Evolutionary conservation across 1,139 yeast genomes (phyloP).

Genomic region (Geotrichum phurueaensis): DNA sequence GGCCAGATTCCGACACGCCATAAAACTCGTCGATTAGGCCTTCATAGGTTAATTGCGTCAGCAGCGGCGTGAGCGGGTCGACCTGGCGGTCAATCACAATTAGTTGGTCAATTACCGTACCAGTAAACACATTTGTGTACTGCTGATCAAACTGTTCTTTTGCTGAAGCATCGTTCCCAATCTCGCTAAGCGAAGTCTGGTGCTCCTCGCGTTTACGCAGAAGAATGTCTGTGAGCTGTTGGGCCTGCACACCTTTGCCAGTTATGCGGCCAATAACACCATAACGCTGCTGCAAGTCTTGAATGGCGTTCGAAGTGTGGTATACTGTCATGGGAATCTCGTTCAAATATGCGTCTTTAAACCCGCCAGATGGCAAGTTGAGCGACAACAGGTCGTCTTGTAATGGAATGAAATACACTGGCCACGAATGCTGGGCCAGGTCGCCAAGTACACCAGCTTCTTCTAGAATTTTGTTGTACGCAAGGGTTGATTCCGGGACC

Average conservation of each 20-base stretch:
- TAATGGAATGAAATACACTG: constrained; percentile 33
- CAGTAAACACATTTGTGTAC: constrained; percentile 33
- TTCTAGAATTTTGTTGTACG: constrained; percentile 32
- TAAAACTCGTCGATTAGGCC: constrained; percentile 77
- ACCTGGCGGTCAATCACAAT: constrained; percentile 72
- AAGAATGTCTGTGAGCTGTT: constrained; percentile 38
- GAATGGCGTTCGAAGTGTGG: constrained; percentile 39
- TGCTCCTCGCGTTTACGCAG: constrained; percentile 26
- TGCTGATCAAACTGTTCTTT: constrained; percentile 26
- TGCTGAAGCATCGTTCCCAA: constrained; percentile 12
- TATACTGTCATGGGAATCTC: constrained; percentile 37
- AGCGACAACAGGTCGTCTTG: constrained; percentile 34
- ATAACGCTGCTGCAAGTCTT: constrained; percentile 33
- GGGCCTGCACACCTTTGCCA: constrained; percentile 45
- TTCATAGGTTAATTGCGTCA: constrained; percentile 72
- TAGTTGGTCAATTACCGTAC: constrained; percentile 40
- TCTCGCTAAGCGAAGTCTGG: constrained; percentile 25
- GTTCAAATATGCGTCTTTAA: constrained; percentile 34
- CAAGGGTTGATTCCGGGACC: constrained; percentile 35
- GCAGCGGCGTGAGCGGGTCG: constrained; percentile 64
- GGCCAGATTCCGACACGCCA: constrained; percentile 46
- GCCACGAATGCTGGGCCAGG: constrained; percentile 34
- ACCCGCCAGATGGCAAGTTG: constrained; percentile 33
- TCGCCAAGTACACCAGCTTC: constrained; percentile 38
- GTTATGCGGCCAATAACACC: constrained; percentile 42